phyloP scores from a whole-genome alignment of 2,329 filamentous ascomycete genomes.

The Arthrobotrys conoides region DNA sequence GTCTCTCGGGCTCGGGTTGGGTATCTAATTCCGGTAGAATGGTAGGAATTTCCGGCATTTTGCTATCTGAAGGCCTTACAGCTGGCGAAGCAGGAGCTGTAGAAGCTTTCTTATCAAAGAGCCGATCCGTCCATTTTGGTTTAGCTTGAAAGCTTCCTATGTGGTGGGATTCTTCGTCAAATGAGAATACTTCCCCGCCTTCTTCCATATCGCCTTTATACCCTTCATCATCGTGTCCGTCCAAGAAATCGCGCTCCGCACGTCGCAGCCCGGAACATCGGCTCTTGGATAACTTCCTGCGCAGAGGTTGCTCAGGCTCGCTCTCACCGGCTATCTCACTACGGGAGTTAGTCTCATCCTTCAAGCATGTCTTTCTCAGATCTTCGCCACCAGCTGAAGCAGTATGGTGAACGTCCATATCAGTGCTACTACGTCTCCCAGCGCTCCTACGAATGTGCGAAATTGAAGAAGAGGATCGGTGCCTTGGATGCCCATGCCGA shows the following conservation, averaged over 20 bases:
- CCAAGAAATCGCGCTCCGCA: conserved; percentile 19
- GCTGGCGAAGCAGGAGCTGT: conserved; percentile 52
- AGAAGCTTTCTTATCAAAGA: conserved; percentile 50
- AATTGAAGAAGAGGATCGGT: conserved; percentile 70
- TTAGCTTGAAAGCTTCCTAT: conserved; percentile 48
- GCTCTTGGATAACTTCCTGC: conserved; percentile 11
- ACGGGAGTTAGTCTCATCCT: not conserved
- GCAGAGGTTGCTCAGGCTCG: conserved; percentile 11
- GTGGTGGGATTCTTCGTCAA: conserved; percentile 44
- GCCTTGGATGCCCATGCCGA: conserved; percentile 68
- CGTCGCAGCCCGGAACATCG: conserved; percentile 3
- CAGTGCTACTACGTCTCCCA: conserved; percentile 62
- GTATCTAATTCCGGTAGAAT: conserved; percentile 30
- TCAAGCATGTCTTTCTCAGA: conserved; percentile 37
- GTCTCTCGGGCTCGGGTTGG: conserved; percentile 63
- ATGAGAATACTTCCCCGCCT: conserved; percentile 53
- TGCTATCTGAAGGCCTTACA: conserved; percentile 12
- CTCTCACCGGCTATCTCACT: not conserved
- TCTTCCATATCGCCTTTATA: conserved; percentile 59
- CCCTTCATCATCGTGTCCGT: conserved; percentile 49
- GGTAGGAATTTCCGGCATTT: conserved; percentile 29
- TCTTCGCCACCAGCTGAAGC: conserved; percentile 18
- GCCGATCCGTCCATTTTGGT: conserved; percentile 53
- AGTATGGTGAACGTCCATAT: conserved; percentile 57
- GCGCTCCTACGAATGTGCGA: conserved; percentile 30